Evolutionary conservation across 2,329 filamentous ascomycete species (phyloP).

Genomic region (Talaromyces sp.): DNA sequence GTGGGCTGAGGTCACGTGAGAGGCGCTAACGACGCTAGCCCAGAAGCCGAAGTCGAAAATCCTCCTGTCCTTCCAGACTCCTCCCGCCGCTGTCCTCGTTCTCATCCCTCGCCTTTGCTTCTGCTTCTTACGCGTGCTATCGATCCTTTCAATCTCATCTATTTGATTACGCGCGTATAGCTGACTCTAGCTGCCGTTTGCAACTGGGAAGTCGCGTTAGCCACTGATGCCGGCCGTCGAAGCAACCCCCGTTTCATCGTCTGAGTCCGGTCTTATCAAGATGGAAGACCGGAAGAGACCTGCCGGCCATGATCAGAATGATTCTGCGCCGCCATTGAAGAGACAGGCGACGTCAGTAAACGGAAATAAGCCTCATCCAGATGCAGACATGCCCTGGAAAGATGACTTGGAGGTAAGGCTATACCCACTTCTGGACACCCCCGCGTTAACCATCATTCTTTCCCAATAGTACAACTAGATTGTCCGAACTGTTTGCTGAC

Average conservation of each 20-base stretch:
- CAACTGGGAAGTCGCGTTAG: slow-evolving; percentile 35
- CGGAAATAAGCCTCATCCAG: slow-evolving; percentile 57
- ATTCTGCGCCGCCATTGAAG: slow-evolving; percentile 84
- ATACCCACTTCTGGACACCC: slow-evolving; percentile 23
- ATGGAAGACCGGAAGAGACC: slow-evolving; percentile 99
- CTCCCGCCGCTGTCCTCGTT: slow-evolving; percentile 25
- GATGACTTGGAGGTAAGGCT: slow-evolving; percentile 68
- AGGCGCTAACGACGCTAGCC: slow-evolving; percentile 30
- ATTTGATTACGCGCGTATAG: slow-evolving; percentile 6
- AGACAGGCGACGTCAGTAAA: slow-evolving; percentile 74
- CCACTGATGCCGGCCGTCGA: slow-evolving; percentile 86
- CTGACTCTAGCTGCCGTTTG: slow-evolving; percentile 21
- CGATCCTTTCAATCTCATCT: not conserved
- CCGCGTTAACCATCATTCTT: not conserved
- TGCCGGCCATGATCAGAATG: slow-evolving; percentile 71
- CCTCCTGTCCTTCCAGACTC: slow-evolving; percentile 31
- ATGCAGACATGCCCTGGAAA: slow-evolving; percentile 65
- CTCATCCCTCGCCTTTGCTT: slow-evolving; percentile 11
- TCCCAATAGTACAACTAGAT: slow-evolving; percentile 26
- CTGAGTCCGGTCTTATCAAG: slow-evolving; percentile 74
- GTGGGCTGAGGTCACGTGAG: slow-evolving; percentile 34
- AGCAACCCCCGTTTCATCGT: slow-evolving; percentile 65
- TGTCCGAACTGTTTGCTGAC: slow-evolving; percentile 33
- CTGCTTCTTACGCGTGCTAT: not conserved
- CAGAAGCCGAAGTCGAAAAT: slow-evolving; percentile 34